These are phyloP conservation scores for Akanthomyces lecanii DNA, from an alignment of 2,329 filamentous ascomycete genomes.

Conservation along the genomic window DNA sequence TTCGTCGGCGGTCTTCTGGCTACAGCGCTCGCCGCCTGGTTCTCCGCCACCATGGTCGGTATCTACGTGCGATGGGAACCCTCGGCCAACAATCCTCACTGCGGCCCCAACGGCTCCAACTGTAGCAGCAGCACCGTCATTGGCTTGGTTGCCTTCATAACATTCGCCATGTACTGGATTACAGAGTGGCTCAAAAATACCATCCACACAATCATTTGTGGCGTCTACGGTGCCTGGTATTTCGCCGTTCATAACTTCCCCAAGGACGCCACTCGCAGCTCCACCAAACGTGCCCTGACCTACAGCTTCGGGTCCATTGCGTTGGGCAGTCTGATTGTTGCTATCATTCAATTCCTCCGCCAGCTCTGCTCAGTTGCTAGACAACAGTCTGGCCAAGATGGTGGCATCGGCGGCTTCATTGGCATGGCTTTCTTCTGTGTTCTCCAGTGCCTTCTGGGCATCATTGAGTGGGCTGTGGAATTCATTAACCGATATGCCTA, in stretches of 20 bases:
- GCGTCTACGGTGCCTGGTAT: conserved; percentile 92
- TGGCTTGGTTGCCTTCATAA: conserved; percentile 79
- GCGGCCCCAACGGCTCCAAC: conserved; percentile 46
- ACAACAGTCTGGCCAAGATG: conserved; percentile 58
- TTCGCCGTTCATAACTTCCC: conserved; percentile 71
- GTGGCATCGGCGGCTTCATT: conserved; percentile 67
- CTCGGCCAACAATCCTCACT: conserved; percentile 46
- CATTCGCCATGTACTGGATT: conserved; percentile 92
- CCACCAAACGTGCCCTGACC: conserved; percentile 74
- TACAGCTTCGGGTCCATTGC: conserved; percentile 92
- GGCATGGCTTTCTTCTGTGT: conserved; percentile 66
- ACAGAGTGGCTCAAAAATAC: conserved; percentile 92
- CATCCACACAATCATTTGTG: conserved; percentile 81
- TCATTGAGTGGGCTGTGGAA: conserved; percentile 80
- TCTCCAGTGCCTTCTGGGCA: conserved; percentile 67
- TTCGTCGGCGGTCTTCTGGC: conserved; percentile 75
- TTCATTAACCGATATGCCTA: conserved; percentile 93
- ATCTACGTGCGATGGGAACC: conserved; percentile 84
- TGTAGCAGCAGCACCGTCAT: conserved; percentile 77
- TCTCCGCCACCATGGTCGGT: conserved; percentile 77
- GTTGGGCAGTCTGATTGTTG: conserved; percentile 79
- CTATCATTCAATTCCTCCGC: conserved; percentile 79
- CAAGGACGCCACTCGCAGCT: conserved; percentile 74
- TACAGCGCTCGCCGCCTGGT: conserved; percentile 77
- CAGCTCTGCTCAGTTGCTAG: conserved; percentile 78